Percentiles rank a stretch among this genome's conserved stretches.
These are phyloP conservation scores for Rubroshorea leprosula DNA, from an alignment of 345 rosid genomes.

Conservation along the genomic window DNA sequence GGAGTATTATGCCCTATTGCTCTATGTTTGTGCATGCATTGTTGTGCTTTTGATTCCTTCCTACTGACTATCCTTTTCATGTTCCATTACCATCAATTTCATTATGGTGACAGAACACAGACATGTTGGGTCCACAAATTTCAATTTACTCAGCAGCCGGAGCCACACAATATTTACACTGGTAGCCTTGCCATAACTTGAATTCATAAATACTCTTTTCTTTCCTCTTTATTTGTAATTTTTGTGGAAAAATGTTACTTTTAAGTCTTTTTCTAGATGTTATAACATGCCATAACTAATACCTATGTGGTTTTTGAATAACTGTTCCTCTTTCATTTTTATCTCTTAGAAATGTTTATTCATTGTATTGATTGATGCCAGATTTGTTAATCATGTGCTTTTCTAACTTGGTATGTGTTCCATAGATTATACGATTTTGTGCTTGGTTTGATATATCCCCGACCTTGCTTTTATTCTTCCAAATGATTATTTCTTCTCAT, in stretches of 20 bases:
- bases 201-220: background rate
- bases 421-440: background rate
- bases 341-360: background rate
- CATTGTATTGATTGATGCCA: slow-evolving; percentile 6
- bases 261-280: background rate
- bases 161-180: slow-evolving; percentile 99
- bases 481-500: slow-evolving; percentile 13
- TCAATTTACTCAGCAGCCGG: slow-evolving; percentile 96
- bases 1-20: background rate
- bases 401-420: slow-evolving; percentile 8
- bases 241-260: background rate
- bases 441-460: background rate
- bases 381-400: slow-evolving; percentile 2
- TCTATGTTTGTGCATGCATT: background rate
- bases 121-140: slow-evolving; percentile 96
- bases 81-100: slow-evolving; percentile 16
- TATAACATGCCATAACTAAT: background rate
- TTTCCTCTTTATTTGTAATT: background rate
- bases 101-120: slow-evolving; percentile 73
- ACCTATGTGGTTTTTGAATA: background rate
- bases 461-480: slow-evolving; percentile 13
- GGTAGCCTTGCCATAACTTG: slow-evolving; percentile 39
- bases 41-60: background rate
- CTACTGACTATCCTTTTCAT: background rate
- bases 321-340: background rate